Conservation (phyloP, 768 basidiomycete species). For the Lanmaoa pseudosensibilis region DNA sequence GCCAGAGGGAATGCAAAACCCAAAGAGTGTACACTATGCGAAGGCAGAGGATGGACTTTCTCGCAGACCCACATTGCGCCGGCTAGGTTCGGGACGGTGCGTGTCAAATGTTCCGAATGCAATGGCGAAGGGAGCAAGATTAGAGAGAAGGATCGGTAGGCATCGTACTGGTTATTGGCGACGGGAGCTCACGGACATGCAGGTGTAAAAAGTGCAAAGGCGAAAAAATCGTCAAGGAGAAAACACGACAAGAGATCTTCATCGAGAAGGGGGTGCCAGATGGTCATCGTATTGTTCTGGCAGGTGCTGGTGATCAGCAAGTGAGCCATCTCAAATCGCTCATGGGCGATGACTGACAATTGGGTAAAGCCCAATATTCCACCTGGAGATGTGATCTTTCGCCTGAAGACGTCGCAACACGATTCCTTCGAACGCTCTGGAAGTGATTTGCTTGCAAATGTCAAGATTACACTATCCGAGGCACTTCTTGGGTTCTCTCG, state of each 20-base stretch:
- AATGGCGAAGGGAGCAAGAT: constrained; percentile 67
- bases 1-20: constrained; percentile 83
- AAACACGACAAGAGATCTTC: constrained; percentile 83
- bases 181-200: constrained; percentile 6
- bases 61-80: constrained; percentile 55
- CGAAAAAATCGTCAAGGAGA: constrained; percentile 77
- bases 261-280: constrained; percentile 87
- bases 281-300: constrained; percentile 79
- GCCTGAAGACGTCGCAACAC: constrained; percentile 66
- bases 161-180: neutral
- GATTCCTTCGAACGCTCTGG: constrained; percentile 82
- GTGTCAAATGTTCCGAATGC: constrained; percentile 67
- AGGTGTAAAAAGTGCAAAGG: constrained; percentile 98
- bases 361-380: constrained; percentile 72
- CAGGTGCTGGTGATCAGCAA: constrained; percentile 91
- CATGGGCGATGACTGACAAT: constrained; percentile 6
- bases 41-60: constrained; percentile 78
- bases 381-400: constrained; percentile 89
- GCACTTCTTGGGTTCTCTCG: constrained; percentile 94
- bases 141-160: constrained; percentile 81
- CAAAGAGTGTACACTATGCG: constrained; percentile 76
- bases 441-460: constrained; percentile 74
- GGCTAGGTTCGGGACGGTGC: constrained; percentile 48
- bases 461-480: constrained; percentile 89
- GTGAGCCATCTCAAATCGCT: constrained; percentile 39